Percentiles rank a stretch among this genome's conserved stretches.
Conservation (phyloP, 345 rosid genomes). For the Hypericum perforatum region DNA sequence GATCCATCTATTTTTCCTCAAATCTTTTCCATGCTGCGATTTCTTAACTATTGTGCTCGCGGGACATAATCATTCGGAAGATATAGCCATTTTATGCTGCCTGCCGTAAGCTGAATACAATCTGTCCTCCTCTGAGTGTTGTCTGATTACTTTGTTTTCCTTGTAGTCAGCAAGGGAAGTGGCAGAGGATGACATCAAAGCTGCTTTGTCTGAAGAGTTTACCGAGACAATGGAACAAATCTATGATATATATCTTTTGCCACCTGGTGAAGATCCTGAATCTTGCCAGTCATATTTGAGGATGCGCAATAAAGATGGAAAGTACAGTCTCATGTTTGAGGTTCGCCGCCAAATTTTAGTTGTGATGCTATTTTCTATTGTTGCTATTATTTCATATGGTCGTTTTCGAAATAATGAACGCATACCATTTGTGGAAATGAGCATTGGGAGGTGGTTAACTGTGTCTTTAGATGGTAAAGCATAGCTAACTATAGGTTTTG, state of each 20-base stretch:
- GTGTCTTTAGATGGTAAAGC: too few relatives aligned
- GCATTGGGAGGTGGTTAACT: too few relatives aligned
- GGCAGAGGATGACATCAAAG: constrained; percentile 59
- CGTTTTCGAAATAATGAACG: too few relatives aligned
- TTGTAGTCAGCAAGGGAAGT: constrained; percentile 71
- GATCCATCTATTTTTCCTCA: background rate
- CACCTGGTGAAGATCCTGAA: constrained; percentile 98
- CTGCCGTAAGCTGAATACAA: too few relatives aligned
- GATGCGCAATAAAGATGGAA: constrained; percentile 98
- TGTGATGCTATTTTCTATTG: background rate
- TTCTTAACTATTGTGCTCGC: background rate
- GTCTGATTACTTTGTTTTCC: constrained; percentile 19
- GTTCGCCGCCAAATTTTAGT: constrained; percentile 28
- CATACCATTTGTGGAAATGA: too few relatives aligned
- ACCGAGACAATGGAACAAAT: constrained; percentile 72
- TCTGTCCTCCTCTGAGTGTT: constrained; percentile 9
- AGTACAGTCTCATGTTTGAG: constrained; percentile 99
- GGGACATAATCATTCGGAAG: too few relatives aligned
- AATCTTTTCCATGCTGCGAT: background rate
- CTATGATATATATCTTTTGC: constrained; percentile 93
- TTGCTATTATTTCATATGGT: background rate
- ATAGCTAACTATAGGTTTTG: too few relatives aligned
- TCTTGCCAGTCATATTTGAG: constrained; percentile 93
- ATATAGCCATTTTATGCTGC: too few relatives aligned
- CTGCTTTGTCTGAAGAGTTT: constrained; percentile 52